Evolutionary conservation across 2,329 filamentous ascomycete species (phyloP).

Genomic region (Phaeophleospora eucalypticola): DNA sequence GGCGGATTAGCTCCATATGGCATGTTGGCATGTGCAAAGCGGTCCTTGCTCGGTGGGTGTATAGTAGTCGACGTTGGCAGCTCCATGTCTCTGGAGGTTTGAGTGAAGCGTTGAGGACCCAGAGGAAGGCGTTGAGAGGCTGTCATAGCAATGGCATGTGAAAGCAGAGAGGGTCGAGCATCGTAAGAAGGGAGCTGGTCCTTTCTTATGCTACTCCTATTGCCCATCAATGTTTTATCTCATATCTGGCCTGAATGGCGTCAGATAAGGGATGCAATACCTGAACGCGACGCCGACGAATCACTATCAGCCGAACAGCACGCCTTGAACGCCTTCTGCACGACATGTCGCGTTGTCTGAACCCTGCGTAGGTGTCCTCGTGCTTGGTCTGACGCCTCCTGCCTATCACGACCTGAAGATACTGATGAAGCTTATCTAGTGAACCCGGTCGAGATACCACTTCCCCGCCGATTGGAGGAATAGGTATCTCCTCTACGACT

Average conservation of each 20-base stretch:
- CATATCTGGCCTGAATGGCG: conserved; percentile 1
- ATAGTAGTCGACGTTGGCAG: not conserved
- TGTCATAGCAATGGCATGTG: no score
- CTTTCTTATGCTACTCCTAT: no score
- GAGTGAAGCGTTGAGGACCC: no score
- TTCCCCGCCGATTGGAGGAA: not conserved
- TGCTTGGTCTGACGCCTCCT: no score
- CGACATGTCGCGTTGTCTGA: not conserved
- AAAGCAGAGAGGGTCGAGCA: no score
- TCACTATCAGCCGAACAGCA: no score
- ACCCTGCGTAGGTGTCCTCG: not conserved
- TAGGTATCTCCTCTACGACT: no score
- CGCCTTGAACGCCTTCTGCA: not conserved
- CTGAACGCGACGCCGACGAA: not conserved
- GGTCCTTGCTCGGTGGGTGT: conserved; percentile 3
- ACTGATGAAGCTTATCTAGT: not conserved
- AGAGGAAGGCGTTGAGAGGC: no score
- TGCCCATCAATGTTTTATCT: not conserved
- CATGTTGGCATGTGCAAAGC: not conserved
- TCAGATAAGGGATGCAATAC: conserved; percentile 1
- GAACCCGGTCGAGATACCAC: not conserved
- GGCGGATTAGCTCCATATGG: conserved; percentile 3
- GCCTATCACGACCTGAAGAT: not conserved
- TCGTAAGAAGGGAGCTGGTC: no score
- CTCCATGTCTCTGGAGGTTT: no score